Base-by-base conservation (phyloP, 305 asterid species). In the Andrographis paniculata region DNA sequence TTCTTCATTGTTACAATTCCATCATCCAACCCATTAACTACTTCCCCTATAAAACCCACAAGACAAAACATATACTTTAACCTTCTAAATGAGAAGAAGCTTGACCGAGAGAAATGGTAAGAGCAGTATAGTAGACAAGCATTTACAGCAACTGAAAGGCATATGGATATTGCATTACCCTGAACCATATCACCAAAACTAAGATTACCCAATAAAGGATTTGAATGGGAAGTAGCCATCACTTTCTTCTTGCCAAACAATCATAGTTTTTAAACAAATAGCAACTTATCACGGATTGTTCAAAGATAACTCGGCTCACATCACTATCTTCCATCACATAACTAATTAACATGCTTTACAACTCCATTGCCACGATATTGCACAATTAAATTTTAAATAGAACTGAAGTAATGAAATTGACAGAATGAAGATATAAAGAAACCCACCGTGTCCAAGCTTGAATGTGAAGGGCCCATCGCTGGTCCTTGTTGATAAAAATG, bases 1-100 rank as follows among this genome's bases (percentile, higher is more conserved):
- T 62, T 82, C 62, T 57, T 79, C 94, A 82, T 82, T 19, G 94
- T 79, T 40, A 64, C 54, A 55, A 82, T 70, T 52, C 87, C 94
- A 42, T 56, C 61, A 59, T 74, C 62, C 61, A 76, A 51, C 52
- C 87, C 91, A 43, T 50, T 39, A 50, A 58, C 67, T 37, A 72
- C 31, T 41, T 58, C 61, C 44, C 76, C 94, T 79, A 60, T n/a
- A 45, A 52, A 52, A 33, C 55, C 52, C 48, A 48, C 30, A 24
- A 23, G 9, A 53, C 28, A 58, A 42, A 36, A 55, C 22, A 36
- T 22, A 14, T 17, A 21, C 42, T 28, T 21, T 31, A 9, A 41
- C 36, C 17, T 7, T 36, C 17, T 50, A 51, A 20, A 44, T 20
- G 16, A 22, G 36, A 20, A 48, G 37, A 21, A 50, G 21, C 14